Evolutionary conservation across 805 yeast genomes (phyloP).

Genomic region (Saccharomyces mikatae): DNA sequence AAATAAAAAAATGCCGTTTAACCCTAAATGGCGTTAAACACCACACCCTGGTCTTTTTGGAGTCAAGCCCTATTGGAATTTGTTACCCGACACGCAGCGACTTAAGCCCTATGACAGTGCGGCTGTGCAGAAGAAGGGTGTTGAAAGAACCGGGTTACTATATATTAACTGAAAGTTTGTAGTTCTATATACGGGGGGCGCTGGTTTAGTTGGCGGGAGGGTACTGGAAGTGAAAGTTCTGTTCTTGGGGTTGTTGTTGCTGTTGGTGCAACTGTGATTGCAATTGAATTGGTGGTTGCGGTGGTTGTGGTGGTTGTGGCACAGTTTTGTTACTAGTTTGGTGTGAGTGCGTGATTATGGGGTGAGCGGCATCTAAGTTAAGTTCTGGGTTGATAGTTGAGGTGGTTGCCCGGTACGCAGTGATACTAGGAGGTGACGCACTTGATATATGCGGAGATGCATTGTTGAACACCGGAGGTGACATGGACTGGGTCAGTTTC

Average conservation of each 20-base stretch:
- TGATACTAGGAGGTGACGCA: background rate
- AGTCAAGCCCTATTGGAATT: background rate
- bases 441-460: background rate
- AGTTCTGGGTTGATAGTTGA: background rate
- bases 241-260: background rate
- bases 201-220: background rate
- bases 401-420: background rate
- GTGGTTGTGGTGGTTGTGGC: background rate
- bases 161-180: background rate
- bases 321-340: background rate
- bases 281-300: background rate
- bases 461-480: background rate
- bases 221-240: background rate
- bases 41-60: background rate
- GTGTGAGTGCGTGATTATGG: background rate
- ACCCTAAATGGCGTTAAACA: background rate
- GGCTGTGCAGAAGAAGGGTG: background rate
- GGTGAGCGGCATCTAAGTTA: background rate
- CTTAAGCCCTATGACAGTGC: background rate
- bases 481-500: background rate
- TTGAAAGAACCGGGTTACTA: background rate
- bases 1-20: background rate
- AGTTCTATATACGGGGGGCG: background rate
- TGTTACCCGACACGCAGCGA: background rate
- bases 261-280: constrained; percentile 1